Evolutionary conservation across 805 yeast genomes (phyloP).

Genomic region (Priceomyces castillae): DNA sequence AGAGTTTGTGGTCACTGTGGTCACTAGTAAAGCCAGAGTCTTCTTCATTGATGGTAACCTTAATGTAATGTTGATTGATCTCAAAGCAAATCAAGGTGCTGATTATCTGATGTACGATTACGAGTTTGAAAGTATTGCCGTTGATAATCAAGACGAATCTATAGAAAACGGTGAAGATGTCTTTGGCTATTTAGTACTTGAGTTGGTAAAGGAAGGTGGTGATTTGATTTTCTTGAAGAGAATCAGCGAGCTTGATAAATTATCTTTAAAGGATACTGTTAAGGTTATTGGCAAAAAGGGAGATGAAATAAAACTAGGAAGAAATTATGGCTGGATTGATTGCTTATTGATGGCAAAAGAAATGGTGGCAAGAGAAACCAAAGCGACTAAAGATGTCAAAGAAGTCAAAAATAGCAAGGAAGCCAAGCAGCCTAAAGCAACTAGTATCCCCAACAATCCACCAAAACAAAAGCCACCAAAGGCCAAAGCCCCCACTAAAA

Average conservation of each 20-base stretch:
- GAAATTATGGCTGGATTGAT: slow-evolving; percentile 62
- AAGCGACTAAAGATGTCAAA: slow-evolving; percentile 8
- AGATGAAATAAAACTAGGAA: slow-evolving; percentile 44
- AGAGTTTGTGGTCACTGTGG: slow-evolving; percentile 35
- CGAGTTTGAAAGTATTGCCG: slow-evolving; percentile 52
- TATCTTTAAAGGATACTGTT: slow-evolving; percentile 19
- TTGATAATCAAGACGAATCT: slow-evolving; percentile 16
- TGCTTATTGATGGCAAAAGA: slow-evolving; percentile 66
- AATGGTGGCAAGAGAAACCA: slow-evolving; percentile 26
- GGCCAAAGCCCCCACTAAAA: neutral
- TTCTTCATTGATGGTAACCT: slow-evolving; percentile 36
- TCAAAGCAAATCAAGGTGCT: slow-evolving; percentile 40
- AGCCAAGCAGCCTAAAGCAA: slow-evolving; percentile 5
- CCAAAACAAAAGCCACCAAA: slow-evolving; percentile 1
- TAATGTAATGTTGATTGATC: slow-evolving; percentile 37
- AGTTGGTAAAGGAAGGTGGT: slow-evolving; percentile 52
- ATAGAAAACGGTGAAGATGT: slow-evolving; percentile 39
- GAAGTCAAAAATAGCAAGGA: slow-evolving; percentile 11
- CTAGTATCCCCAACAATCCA: slow-evolving; percentile 1
- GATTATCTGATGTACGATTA: slow-evolving; percentile 76
- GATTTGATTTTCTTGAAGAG: slow-evolving; percentile 53
- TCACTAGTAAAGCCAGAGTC: slow-evolving; percentile 40
- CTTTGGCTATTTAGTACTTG: slow-evolving; percentile 64
- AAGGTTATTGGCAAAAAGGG: slow-evolving; percentile 29
- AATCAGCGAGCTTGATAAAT: slow-evolving; percentile 37